Base-by-base conservation (phyloP, 1,284 basidiomycete genomes). In the Melanopsichium pennsylvanicum region DNA sequence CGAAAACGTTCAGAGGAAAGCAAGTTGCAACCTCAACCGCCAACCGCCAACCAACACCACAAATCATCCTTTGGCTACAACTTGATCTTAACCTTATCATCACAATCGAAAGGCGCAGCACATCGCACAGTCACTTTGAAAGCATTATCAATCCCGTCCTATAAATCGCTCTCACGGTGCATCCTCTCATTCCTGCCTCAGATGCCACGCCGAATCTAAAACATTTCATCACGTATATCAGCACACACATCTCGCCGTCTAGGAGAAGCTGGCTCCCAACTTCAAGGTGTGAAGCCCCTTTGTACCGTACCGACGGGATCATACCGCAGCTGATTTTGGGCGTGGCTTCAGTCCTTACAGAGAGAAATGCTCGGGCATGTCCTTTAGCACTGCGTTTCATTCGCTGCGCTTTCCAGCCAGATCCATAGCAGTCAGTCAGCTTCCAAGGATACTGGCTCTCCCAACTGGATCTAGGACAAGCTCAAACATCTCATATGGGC, bases 281-380 rank as follows among this genome's bases (percentile, higher is more conserved):
- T 16, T 5, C 10, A 32, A 11, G 32, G 40, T 27, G 41, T 36
- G 27, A 10, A 4, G 5, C 15, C 8, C 12, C 21, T 29, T n/a
- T 11, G 15, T n/a, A n/a, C n/a, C 26, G 41, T 46, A 29, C 36
- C 29, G 37, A 48, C 36, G 32, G 55, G 43, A 34, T 15, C 4
- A 18, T 21, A 19, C 5, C 23, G 13, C n/a, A 10, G 15, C 4
- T 10, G 16, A 27, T n/a, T 13, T 18, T 21, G 27, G 38, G 27
- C 15, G 37, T 16, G 37, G 27, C 32, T 21, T 19, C 18, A 29
- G 38, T 48, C 39, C 44, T 39, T 44, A 31, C 44, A 19, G 31
- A 39, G 48, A 35, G 27, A 34, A 42, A 56, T 63, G 60, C 39
- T 31, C 32, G 52, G 60, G 60, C 48, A 63, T 63, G 60, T 56